Evolutionary conservation across 2,329 filamentous ascomycete genomes (phyloP), one percentile per base, ranked within the genome.

Genomic region (Aspergillus ochraceus): DNA sequence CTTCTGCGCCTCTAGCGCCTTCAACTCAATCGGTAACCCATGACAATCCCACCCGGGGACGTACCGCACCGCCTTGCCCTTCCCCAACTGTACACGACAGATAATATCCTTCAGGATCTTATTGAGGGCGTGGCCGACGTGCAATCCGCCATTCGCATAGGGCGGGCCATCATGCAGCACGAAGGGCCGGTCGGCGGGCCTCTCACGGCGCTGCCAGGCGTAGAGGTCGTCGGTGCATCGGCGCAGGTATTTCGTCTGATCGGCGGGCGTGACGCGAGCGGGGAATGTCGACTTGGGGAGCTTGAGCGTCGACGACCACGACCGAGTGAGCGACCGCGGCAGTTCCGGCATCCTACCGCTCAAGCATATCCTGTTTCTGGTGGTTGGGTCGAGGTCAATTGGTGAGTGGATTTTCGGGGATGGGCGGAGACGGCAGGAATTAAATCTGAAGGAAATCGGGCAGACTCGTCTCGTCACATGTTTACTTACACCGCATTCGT

Each of bases 1-100:
- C 72, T 73, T 81, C 70, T 77, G 70, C n/a, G 77, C 71, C 68
- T 90, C 90, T 17, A 99, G 83, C 24, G 93, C 95, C 78, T 98
- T 99, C 68, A 98, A 84, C 81, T 99, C 95, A 71, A 99, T 99
- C 1, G 95, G 95, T 52, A 99, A 83, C 0, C 95, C 95, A 80
- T 99, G 95, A 66, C 95, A 99, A 74, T 99, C 96, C 95, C 95
- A 99, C 50, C 95, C 94, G 2, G 95, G 95, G 17, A 92, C 83
- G 71, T 96, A 99, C 45, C 87, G 83, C 36, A 98, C 88, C 63
- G 86, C 83, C 66, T 85, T 88, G 19, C 91, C 95, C 71, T 89
- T 84, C 61, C 90, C 87, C 61, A 98, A 80, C 78, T 97, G 88
- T 62, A 89, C 87, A 46, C 95, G 86, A 67, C 92, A 83, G 62